Percentiles rank a stretch among this genome's conserved stretches.
Conservation (phyloP, 75 land plant genomes). For the Sequoia sempervirens region DNA sequence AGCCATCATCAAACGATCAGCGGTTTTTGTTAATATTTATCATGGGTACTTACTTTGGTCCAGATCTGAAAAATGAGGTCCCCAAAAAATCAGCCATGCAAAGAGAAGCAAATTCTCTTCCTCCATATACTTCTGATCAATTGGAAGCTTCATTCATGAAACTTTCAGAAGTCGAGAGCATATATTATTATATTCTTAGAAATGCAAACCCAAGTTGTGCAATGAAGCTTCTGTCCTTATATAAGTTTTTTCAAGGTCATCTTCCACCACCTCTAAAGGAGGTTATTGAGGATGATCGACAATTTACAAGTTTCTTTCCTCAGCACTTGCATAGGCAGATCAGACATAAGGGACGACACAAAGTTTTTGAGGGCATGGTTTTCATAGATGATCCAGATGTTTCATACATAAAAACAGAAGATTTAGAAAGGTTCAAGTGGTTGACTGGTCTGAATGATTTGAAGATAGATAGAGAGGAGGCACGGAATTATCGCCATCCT, state of each 20-base stretch:
- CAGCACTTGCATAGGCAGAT: slow-evolving; percentile 45
- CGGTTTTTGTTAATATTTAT: slow-evolving; percentile 56
- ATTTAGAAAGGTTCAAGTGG: slow-evolving; percentile 49
- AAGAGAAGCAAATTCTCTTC: slow-evolving; percentile 38
- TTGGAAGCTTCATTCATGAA: slow-evolving; percentile 49
- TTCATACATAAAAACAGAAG: slow-evolving; percentile 39
- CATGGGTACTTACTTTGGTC: slow-evolving; percentile 66
- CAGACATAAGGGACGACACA: slow-evolving; percentile 28
- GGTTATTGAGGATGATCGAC: slow-evolving; percentile 28
- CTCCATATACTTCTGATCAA: slow-evolving; percentile 55
- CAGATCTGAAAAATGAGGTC: slow-evolving; percentile 47
- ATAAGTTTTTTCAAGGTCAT: slow-evolving; percentile 55
- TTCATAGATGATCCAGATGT: slow-evolving; percentile 50
- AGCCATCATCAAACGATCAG: slow-evolving; percentile 36
- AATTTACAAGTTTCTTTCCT: slow-evolving; percentile 61
- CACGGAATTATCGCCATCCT: slow-evolving; percentile 20
- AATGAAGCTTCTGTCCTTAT: slow-evolving; percentile 38
- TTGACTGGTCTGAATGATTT: slow-evolving; percentile 48
- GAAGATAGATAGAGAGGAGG: slow-evolving; percentile 34
- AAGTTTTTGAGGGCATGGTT: slow-evolving; percentile 48
- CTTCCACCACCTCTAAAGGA: slow-evolving; percentile 33
- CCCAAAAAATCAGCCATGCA: slow-evolving; percentile 60
- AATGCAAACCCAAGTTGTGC: slow-evolving; percentile 44
- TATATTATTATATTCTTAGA: slow-evolving; percentile 49
- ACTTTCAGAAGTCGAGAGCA: slow-evolving; percentile 40